Evolutionary conservation across 129 eudicot genomes (phyloP).

Genomic region (Chrysanthemum seticuspe): DNA sequence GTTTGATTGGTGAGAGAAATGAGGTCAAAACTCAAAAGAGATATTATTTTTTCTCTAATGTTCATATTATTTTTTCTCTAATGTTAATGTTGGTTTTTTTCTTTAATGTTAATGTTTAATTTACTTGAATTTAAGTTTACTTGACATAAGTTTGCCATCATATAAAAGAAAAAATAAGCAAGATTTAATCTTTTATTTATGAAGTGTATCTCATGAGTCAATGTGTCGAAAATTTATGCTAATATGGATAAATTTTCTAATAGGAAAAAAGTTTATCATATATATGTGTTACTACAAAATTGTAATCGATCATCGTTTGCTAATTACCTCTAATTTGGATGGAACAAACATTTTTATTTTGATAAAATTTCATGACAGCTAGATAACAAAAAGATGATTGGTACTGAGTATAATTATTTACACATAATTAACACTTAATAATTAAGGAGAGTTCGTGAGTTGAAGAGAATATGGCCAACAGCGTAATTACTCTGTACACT

Average conservation of each 20-base stretch:
- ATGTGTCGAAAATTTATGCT: too few species aligned
- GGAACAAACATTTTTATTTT: background rate
- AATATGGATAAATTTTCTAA: too few species aligned
- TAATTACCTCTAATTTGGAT: too few species aligned
- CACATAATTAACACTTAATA: background rate
- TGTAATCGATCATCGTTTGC: too few species aligned
- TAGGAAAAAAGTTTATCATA: too few species aligned
- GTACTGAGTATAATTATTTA: background rate
- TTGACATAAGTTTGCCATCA: background rate
- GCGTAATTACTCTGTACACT: conserved; percentile 27
- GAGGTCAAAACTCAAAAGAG: background rate
- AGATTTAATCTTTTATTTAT: background rate
- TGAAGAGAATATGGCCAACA: conserved; percentile 37
- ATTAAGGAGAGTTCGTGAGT: conserved; percentile 43
- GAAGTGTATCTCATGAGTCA: too few species aligned
- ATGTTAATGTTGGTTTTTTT: background rate
- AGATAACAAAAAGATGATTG: background rate
- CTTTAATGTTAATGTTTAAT: background rate
- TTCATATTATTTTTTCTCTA: background rate
- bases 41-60: background rate
- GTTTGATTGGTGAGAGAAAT: conserved; percentile 6
- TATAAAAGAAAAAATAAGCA: background rate
- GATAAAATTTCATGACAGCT: background rate
- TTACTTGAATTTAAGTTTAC: background rate
- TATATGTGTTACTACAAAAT: too few species aligned